These are phyloP conservation scores for Biscogniauxia mediterranea DNA, from an alignment of 2,329 filamentous ascomycete species.

Conservation along the genomic window DNA sequence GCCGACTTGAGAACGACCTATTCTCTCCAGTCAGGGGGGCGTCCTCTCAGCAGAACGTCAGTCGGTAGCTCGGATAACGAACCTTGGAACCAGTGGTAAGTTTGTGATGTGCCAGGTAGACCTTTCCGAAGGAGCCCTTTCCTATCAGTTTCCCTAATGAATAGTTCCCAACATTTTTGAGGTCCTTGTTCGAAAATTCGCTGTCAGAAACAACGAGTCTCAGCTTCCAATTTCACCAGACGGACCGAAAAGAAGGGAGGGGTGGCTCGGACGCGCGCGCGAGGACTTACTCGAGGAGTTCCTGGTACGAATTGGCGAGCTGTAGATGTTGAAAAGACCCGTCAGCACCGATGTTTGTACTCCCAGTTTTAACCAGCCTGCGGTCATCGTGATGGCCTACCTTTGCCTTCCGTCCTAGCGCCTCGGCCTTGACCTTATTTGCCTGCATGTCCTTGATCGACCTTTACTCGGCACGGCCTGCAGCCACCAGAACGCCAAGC, in stretches of 20 bases:
- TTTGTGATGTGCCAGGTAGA: slow-evolving; percentile 93
- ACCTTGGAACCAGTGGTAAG: slow-evolving; percentile 98
- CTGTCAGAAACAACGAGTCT: slow-evolving; percentile 44
- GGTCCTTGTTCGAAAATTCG: slow-evolving; percentile 89
- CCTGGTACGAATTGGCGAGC: slow-evolving; percentile 96
- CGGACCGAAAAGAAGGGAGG: neutral
- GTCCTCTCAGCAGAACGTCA: neutral
- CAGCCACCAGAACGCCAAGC: slow-evolving; percentile 18
- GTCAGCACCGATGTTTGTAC: slow-evolving; percentile 12
- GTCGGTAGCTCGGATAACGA: slow-evolving; percentile 25
- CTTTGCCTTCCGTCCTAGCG: slow-evolving; percentile 39
- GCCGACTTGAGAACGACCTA: slow-evolving; percentile 98
- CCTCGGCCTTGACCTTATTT: slow-evolving; percentile 46
- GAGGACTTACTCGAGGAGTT: slow-evolving; percentile 79
- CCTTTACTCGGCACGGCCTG: slow-evolving; percentile 20
- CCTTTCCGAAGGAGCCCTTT: slow-evolving; percentile 97
- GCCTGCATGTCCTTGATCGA: slow-evolving; percentile 35
- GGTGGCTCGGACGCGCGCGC: neutral
- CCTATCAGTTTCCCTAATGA: slow-evolving; percentile 87
- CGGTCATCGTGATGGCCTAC: slow-evolving; percentile 16
- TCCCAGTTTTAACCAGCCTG: neutral
- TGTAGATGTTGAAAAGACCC: slow-evolving; percentile 38
- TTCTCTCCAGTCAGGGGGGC: slow-evolving; percentile 14
- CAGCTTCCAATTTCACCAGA: slow-evolving; percentile 10
- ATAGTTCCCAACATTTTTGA: slow-evolving; percentile 93